These are phyloP conservation scores for Rutstroemia sp. DNA, from an alignment of 2,329 filamentous ascomycete genomes.

Conservation along the genomic window DNA sequence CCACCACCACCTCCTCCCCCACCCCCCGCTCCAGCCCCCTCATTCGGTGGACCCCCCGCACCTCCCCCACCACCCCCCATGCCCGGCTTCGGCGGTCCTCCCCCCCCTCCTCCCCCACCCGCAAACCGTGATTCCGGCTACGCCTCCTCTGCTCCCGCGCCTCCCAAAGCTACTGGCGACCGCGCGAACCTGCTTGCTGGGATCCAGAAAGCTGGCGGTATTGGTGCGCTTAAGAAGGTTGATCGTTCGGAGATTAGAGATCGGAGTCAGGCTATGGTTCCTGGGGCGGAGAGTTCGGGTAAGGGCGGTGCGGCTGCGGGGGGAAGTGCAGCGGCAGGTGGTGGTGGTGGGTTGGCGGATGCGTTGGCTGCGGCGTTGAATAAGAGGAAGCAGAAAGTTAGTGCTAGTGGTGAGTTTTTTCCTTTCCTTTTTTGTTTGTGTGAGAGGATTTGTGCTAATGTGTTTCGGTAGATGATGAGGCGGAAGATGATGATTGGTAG, in stretches of 20 bases:
- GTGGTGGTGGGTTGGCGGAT: constrained; percentile 65
- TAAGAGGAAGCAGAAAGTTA: constrained; percentile 88
- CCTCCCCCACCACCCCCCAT: constrained; percentile 29
- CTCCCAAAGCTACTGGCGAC: constrained; percentile 36
- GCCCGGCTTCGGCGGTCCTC: constrained; percentile 30
- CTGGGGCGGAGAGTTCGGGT: constrained; percentile 31
- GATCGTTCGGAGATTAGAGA: constrained; percentile 63
- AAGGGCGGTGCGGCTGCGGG: no score
- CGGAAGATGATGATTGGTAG: constrained; percentile 69
- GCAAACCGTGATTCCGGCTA: constrained; percentile 47
- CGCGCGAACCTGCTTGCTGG: constrained; percentile 60
- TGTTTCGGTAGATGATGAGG: constrained; percentile 58
- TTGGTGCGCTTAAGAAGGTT: constrained; percentile 67
- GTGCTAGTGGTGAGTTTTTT: constrained; percentile 74
- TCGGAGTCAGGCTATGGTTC: constrained; percentile 57
- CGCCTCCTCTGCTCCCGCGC: constrained; percentile 41
- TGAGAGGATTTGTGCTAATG: neutral
- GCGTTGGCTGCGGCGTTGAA: constrained; percentile 71
- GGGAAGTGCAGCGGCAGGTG: constrained; percentile 31
- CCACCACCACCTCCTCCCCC: constrained; percentile 37
- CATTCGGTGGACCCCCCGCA: constrained; percentile 26
- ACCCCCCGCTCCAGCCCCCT: constrained; percentile 26
- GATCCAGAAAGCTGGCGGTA: constrained; percentile 64
- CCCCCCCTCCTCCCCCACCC: constrained; percentile 44
- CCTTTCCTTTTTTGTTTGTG: constrained; percentile 9